Conservation (phyloP, 257 asterid genomes). For the Fraxinus quadrangulata region DNA sequence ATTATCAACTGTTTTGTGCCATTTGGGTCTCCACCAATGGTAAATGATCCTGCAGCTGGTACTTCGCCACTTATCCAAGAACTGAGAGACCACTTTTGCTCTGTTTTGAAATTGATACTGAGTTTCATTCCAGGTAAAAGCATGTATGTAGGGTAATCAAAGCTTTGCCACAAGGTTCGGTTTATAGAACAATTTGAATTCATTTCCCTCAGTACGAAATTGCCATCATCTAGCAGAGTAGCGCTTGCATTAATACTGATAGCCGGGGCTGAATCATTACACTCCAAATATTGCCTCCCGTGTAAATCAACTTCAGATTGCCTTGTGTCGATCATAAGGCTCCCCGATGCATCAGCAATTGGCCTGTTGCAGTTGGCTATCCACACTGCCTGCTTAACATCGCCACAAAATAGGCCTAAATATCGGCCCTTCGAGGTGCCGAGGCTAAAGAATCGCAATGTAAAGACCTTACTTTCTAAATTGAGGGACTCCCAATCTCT, state of each 20-base stretch:
- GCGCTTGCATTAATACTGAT: conserved; percentile 23
- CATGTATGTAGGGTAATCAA: conserved; percentile 35
- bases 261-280: conserved; percentile 10
- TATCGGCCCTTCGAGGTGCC: conserved; percentile 12
- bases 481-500: neutral
- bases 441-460: conserved; percentile 31
- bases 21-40: conserved; percentile 27
- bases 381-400: conserved; percentile 23
- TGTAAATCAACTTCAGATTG: conserved; percentile 22
- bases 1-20: conserved; percentile 29
- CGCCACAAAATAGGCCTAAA: conserved; percentile 31
- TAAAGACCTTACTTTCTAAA: conserved; percentile 27
- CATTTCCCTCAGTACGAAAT: conserved; percentile 25
- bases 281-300: neutral
- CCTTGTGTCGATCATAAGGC: conserved; percentile 29
- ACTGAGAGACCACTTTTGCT: conserved; percentile 31
- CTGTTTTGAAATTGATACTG: conserved; percentile 26
- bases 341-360: conserved; percentile 20
- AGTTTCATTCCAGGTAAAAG: conserved; percentile 37
- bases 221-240: conserved; percentile 25
- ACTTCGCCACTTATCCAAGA: conserved; percentile 22
- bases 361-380: conserved; percentile 35
- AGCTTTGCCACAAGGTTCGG: conserved; percentile 30
- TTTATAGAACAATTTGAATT: conserved; percentile 23
- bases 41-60: conserved; percentile 34